A percentile compares a stretch with the other conserved stretches of the same genome.
These are phyloP conservation scores for Phytophthora hibernalis DNA, from an alignment of 352 stramenopile species.

Conservation along the genomic window DNA sequence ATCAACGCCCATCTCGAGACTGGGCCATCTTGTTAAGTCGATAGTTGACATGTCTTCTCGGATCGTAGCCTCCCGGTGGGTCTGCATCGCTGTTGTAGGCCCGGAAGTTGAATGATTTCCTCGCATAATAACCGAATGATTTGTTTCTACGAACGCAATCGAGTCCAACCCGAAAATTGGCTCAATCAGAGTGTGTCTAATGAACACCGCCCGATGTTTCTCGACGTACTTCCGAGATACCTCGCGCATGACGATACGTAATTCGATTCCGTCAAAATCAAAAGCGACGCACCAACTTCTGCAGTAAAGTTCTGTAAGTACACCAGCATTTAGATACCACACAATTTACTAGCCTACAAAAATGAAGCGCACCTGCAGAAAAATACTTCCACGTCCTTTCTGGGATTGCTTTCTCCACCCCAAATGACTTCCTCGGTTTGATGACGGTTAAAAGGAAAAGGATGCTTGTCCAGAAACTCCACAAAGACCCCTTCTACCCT, in stretches of 20 bases:
- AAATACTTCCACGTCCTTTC: neutral
- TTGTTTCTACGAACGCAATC: slow-evolving; percentile 19
- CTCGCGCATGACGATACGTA: slow-evolving; percentile 11
- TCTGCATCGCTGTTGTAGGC: slow-evolving; percentile 26
- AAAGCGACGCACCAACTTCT: slow-evolving; percentile 19
- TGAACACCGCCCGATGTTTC: slow-evolving; percentile 12
- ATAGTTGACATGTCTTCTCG: neutral
- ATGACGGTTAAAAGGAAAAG: slow-evolving; percentile 14
- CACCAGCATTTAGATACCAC: neutral
- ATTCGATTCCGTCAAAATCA: neutral
- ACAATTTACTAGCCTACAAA: neutral
- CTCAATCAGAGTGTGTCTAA: slow-evolving; percentile 29
- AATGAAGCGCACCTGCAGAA: slow-evolving; percentile 22
- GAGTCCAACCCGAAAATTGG: slow-evolving; percentile 10
- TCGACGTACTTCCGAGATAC: slow-evolving; percentile 27
- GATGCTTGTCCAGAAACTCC: slow-evolving; percentile 27
- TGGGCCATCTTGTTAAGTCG: neutral
- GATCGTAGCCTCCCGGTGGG: slow-evolving; percentile 22
- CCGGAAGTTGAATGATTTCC: slow-evolving; percentile 13
- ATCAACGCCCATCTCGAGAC: slow-evolving; percentile 7
- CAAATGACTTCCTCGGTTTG: slow-evolving; percentile 27
- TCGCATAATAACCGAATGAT: slow-evolving; percentile 21
- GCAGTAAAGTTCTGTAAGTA: slow-evolving; percentile 16
- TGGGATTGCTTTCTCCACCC: neutral
- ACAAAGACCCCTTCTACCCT: slow-evolving; percentile 15